phyloP scores from a whole-genome alignment of 257 asterid species.

The Leonotis leonurus region DNA sequence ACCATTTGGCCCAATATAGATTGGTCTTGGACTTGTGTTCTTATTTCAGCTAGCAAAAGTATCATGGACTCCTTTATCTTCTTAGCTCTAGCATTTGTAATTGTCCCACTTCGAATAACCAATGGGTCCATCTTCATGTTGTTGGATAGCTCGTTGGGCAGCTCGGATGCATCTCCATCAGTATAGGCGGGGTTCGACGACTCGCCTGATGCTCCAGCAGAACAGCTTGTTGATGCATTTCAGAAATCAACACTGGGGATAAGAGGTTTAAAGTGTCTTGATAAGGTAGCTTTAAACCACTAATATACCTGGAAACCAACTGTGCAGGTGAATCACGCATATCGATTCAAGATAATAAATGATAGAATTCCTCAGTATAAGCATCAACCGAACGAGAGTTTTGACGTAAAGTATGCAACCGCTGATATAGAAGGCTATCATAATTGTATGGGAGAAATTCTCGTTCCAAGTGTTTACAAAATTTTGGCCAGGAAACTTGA shows the following conservation, averaged over 20 bases:
- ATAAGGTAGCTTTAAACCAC: neutral
- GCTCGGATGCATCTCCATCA: too few relatives aligned
- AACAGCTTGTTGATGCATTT: neutral
- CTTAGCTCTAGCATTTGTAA: too few relatives aligned
- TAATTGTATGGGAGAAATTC: neutral
- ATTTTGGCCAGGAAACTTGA: neutral
- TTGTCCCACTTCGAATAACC: too few relatives aligned
- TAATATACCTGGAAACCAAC: neutral
- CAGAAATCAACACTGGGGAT: neutral
- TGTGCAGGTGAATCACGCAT: neutral
- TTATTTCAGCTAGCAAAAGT: too few relatives aligned
- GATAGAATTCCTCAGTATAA: neutral
- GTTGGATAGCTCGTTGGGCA: too few relatives aligned
- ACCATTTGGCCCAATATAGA: too few relatives aligned
- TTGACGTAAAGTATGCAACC: neutral
- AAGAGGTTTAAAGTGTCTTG: neutral
- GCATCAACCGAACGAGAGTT: neutral
- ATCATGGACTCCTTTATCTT: too few relatives aligned
- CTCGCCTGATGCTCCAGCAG: neutral
- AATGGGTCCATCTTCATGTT: too few relatives aligned
- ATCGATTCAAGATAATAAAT: neutral
- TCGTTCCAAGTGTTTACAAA: neutral
- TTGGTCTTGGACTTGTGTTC: too few relatives aligned
- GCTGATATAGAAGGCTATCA: neutral
- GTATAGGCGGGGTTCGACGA: neutral